Conservation (phyloP, 768 basidiomycete genomes). For the Pisolithus orientalis region DNA sequence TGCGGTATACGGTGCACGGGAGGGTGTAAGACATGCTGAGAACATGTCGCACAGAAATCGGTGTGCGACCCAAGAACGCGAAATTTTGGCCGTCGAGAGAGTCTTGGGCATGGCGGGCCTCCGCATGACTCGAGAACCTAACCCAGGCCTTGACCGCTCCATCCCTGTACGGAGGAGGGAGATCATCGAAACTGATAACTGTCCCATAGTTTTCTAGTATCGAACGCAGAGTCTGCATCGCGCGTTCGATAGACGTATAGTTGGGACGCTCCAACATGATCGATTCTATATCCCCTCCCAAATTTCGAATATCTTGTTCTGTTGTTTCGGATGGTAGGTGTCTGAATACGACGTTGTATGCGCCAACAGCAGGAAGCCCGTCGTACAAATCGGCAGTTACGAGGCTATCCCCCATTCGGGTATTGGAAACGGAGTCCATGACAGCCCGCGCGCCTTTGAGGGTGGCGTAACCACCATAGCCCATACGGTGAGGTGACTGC, state of each 20-base stretch:
- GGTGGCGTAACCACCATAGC: conserved; percentile 58
- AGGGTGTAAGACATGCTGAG: conserved; percentile 46
- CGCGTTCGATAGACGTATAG: conserved; percentile 30
- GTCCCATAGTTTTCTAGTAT: conserved; percentile 34
- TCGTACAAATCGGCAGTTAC: conserved; percentile 46
- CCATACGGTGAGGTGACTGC: conserved; percentile 50
- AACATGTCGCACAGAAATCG: conserved; percentile 47
- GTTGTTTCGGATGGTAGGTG: conserved; percentile 43
- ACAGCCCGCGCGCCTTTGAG: conserved; percentile 44
- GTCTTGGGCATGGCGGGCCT: conserved; percentile 46
- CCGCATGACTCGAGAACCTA: conserved; percentile 42
- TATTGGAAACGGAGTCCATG: conserved; percentile 36
- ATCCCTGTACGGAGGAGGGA: conserved; percentile 45
- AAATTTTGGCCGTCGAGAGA: conserved; percentile 44
- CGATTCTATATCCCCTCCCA: conserved; percentile 38
- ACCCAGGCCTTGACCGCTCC: conserved; percentile 51
- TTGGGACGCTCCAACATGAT: conserved; percentile 49
- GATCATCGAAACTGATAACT: conserved; percentile 37
- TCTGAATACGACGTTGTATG: conserved; percentile 54
- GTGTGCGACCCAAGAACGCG: conserved; percentile 37
- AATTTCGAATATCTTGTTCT: conserved; percentile 37
- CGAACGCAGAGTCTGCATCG: conserved; percentile 31
- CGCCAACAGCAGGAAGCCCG: conserved; percentile 53
- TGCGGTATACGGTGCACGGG: conserved; percentile 29
- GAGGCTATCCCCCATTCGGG: conserved; percentile 32